A percentile compares a stretch with the other conserved stretches of the same genome.
Evolutionary conservation across 805 yeast species (phyloP).

Genomic region (Saccharomyces eubayanus): DNA sequence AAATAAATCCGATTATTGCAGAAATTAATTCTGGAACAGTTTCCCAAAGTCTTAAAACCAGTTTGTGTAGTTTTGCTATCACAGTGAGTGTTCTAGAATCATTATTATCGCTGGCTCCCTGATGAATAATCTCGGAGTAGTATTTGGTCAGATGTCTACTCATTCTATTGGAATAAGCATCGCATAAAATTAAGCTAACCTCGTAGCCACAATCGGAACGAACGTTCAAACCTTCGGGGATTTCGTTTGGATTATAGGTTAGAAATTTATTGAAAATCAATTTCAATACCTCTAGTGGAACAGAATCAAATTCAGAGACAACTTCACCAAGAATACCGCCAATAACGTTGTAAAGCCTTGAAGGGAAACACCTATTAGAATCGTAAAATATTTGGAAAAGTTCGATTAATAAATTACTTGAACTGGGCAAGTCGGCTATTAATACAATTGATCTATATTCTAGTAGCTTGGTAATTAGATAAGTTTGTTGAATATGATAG

Average conservation of each 20-base stretch:
- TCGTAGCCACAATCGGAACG: conserved; percentile 49
- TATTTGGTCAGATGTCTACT: conserved; percentile 70
- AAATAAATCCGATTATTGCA: conserved; percentile 69
- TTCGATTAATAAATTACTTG: conserved; percentile 44
- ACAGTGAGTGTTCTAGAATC: conserved; percentile 29
- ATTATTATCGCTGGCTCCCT: conserved; percentile 28
- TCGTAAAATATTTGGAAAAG: conserved; percentile 59
- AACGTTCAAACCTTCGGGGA: conserved; percentile 26
- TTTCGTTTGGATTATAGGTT: conserved; percentile 22
- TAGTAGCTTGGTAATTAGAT: conserved; percentile 57
- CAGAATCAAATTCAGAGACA: conserved; percentile 57
- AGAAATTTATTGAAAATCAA: conserved; percentile 59
- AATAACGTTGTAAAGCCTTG: conserved; percentile 50
- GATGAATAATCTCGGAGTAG: conserved; percentile 67
- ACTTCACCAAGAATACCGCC: conserved; percentile 69
- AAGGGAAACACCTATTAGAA: conserved; percentile 37
- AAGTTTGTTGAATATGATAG: conserved; percentile 53
- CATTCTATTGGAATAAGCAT: conserved; percentile 60
- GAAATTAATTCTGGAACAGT: conserved; percentile 65
- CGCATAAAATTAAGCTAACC: conserved; percentile 60
- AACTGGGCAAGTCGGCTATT: conserved; percentile 63
- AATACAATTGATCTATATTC: conserved; percentile 70
- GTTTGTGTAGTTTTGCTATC: conserved; percentile 51
- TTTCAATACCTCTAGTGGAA: conserved; percentile 54
- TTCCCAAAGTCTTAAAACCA: conserved; percentile 65